Base-by-base conservation (phyloP, 2,329 filamentous ascomycete genomes). In the Huntiella bhutanensis region DNA sequence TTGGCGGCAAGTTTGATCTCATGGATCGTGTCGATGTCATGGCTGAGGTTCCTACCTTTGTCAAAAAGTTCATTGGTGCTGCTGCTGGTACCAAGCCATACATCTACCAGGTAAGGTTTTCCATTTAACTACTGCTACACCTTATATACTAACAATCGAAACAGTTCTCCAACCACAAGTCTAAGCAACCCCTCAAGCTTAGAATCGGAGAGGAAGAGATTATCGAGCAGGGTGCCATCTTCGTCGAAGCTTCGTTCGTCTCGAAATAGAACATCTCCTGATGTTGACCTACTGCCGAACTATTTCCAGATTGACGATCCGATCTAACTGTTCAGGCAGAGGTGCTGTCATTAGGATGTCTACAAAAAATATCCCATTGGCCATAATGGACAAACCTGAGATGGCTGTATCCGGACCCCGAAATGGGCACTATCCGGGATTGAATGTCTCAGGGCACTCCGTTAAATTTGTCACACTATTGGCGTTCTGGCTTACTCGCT, bases 181-280 rank as follows among this genome's bases (percentile, higher is more conserved):
- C 74, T 56, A 70, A 70, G 53, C 61, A 84, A 48, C 74, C 73
- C 12, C 65, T 98, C 54, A 88, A 91, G 69, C 57, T 98, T 55
- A 91, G 87, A 63, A 70, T 88, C 52, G 86, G 82, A 42, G 86
- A 86, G 49, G 70, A 83, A 55, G 81, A 87, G 56, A 73, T 77
- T 51, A 68, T 70, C 13, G 88, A 96, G 62, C 68, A 86, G 57
- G 91, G 91, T 41, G 67, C 64, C 41, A 64, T 93, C 46, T 93
- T 92, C 64, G 76, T 74, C 48, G 91, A 98, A 66, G 86, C 91
- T 2, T 95, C 87, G n/a, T 98, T 96, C 66, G 93, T 98, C 63
- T 86, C 81, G 45, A 80, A 66, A 52, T 49, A 49, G 41, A 41
- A 4, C 22, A 28, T 38, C 3, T 15, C 36, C 36, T 15, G 7